These are phyloP conservation scores for Coccomyxa sp. DNA, from an alignment of 139 green algal species.

Conservation along the genomic window DNA sequence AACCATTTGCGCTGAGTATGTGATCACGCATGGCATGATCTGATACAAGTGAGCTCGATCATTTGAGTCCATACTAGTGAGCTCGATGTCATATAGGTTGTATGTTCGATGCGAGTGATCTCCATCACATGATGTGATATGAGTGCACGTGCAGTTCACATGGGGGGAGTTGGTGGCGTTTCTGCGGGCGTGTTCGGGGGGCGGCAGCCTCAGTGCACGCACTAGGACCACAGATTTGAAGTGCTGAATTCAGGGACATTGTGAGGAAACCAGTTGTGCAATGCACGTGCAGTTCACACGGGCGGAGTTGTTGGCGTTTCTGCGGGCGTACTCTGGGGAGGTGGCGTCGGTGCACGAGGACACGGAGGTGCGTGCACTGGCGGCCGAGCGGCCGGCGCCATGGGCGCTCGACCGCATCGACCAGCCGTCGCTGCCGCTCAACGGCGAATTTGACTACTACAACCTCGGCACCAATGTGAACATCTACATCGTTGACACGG, in stretches of 20 bases:
- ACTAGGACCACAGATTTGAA: no score
- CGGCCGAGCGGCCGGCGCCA: constrained; percentile 23
- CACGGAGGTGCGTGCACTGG: neutral
- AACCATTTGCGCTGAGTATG: no score
- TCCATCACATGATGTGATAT: no score
- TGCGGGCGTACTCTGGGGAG: neutral
- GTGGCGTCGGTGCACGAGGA: constrained; percentile 19
- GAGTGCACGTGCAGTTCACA: constrained; percentile 9
- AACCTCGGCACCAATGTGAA: constrained; percentile 24
- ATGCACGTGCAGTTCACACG: constrained; percentile 13
- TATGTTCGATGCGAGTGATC: no score
- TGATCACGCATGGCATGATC: no score
- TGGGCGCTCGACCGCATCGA: constrained; percentile 39
- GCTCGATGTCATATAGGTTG: no score
- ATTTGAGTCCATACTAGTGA: no score
- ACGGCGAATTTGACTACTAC: constrained; percentile 11
- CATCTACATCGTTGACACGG: constrained; percentile 40
- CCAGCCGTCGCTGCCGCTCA: constrained; percentile 19
- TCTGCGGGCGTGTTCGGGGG: neutral
- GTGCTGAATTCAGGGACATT: no score
- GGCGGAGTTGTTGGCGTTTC: constrained; percentile 2
- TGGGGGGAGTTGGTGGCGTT: neutral
- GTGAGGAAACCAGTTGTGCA: no score
- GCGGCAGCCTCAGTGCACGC: neutral
- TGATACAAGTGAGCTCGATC: no score